A percentile compares a stretch with the other conserved stretches of the same genome.
These are phyloP conservation scores for Talaromyces rugulosus DNA, from an alignment of 2,329 filamentous ascomycete species.

Conservation along the genomic window DNA sequence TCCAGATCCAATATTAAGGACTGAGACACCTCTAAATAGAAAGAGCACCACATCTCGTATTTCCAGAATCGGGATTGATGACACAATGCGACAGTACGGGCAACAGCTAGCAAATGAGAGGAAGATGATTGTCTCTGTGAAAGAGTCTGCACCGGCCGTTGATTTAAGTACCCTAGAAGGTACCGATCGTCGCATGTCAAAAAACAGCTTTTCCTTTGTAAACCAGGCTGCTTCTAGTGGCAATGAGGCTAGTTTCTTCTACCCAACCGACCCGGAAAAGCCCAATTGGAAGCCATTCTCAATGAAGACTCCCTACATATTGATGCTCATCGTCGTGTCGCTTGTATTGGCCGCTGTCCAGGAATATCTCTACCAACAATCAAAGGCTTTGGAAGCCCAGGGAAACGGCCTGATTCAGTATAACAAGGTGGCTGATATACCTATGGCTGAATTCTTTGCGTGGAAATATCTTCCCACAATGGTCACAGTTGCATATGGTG, in stretches of 20 bases:
- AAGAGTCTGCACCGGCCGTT: conserved; percentile 30
- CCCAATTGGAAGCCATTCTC: conserved; percentile 35
- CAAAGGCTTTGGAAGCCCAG: conserved; percentile 23
- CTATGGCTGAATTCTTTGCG: conserved; percentile 26
- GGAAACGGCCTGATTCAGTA: conserved; percentile 31
- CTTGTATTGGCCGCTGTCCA: conserved; percentile 28
- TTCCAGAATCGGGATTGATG: conserved; percentile 4
- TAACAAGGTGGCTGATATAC: conserved; percentile 23
- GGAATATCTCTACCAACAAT: conserved; percentile 30
- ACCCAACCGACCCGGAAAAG: conserved; percentile 28
- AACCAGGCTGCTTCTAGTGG: conserved; percentile 18
- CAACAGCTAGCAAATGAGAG: conserved; percentile 41
- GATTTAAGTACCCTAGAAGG: conserved; percentile 42
- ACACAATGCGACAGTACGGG: conserved; percentile 30
- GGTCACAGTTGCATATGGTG: conserved; percentile 46
- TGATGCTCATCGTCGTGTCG: conserved; percentile 26
- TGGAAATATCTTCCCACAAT: conserved; percentile 44
- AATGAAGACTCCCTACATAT: conserved; percentile 28
- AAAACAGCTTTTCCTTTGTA: neutral
- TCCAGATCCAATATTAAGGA: neutral
- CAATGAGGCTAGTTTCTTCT: conserved; percentile 30
- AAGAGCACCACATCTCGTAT: conserved; percentile 6
- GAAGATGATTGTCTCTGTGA: conserved; percentile 41
- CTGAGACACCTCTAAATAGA: neutral
- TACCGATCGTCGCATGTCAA: conserved; percentile 9